Evolutionary conservation across 768 basidiomycete genomes (phyloP), one percentile per base, ranked within the genome.

Genomic region (Boletus bicolor): DNA sequence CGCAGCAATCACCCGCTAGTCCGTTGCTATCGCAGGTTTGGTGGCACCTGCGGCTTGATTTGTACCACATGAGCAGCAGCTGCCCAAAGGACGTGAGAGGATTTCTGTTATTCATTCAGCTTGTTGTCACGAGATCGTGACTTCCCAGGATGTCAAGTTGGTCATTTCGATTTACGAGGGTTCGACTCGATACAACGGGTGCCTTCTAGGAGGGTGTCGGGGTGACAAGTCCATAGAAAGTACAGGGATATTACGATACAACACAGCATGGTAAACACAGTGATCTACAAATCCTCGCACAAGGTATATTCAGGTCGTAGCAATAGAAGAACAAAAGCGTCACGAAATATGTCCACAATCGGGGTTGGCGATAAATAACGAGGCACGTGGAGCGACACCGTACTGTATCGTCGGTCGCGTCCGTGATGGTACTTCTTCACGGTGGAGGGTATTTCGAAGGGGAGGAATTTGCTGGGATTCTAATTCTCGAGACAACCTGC

Each of bases 281-380:
- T 47, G 35, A 36, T 39, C 47, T 30, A 45, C 37, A 54, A 24
- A 39, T 44, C 34, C 36, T 24, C 17, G 24, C 36, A 57, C 35
- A 30, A 28, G 30, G 46, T 56, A 49, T 51, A 51, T 43, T 42
- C 55, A 42, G 41, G 32, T 38, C 30, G 39, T 48, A 39, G 45
- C 12, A 49, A 37, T 38, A 15, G 37, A 14, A 7, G 43, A 42
- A 44, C 14, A 14, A 46, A 4, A 30, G 38, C 21, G 35, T 68
- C 63, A 69, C 37, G 55, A 45, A 38, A 51, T 21, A 42, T 44
- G 45, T 49, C 56, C 54, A 42, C 53, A 50, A 55, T 67, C 66
- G 37, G 90, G 89, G 70, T 92, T 91, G 24, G 87, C 86, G 49
- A 92, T 77, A 61, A 82, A 91, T 32, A 92, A 75, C 58, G 82